Evolutionary conservation across 805 yeast genomes (phyloP), one percentile per base, ranked within the genome.

Genomic region (Starmerella potacharoeniae): DNA sequence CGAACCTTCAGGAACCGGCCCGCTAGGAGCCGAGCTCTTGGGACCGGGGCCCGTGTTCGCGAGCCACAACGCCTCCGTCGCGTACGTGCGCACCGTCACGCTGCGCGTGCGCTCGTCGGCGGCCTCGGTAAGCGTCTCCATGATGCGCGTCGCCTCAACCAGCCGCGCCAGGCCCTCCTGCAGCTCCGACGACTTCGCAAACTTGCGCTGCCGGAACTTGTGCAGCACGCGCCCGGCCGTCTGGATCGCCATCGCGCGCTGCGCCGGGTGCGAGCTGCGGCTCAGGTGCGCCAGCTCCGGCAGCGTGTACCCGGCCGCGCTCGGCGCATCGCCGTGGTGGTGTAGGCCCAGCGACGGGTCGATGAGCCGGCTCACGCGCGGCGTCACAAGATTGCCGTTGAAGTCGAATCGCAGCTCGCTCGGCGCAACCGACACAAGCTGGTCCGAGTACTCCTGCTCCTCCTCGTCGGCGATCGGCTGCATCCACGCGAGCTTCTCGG

Each of bases 401-500:
- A 93, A 89, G 65, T 91, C 97, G 65, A 93, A 93, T 59, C 99
- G 73, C 66, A 91, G 72, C 52, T 85, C 88, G 5, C 83, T 64
- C 5, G 75, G 72, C 6, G 68, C 65, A 2, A 72, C 59, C 4
- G 69, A 61, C 68, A 5, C 84, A 77, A 50, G 82, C 69, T 61
- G 77, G 76, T 67, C 78, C 72, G 29, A 76, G 71, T 71, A 72
- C 52, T 70, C 69, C 29, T 58, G 55, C 49, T 68, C 71, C 52
- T 71, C 73, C 7, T 62, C 64, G 5, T 59, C 67, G 13, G 63
- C 73, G 0, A 83, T 78, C 2, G 86, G 81, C 55, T 83, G 77
- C 96, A 90, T 90, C 99, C 99, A 93, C 56, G 89, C 85, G 55
- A 93, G 68, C 62, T 86, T 84, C 42, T 80, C 82, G 0, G 86